Conservation (phyloP, 164 flowering plant species). For the Euptelea pleiosperma region DNA sequence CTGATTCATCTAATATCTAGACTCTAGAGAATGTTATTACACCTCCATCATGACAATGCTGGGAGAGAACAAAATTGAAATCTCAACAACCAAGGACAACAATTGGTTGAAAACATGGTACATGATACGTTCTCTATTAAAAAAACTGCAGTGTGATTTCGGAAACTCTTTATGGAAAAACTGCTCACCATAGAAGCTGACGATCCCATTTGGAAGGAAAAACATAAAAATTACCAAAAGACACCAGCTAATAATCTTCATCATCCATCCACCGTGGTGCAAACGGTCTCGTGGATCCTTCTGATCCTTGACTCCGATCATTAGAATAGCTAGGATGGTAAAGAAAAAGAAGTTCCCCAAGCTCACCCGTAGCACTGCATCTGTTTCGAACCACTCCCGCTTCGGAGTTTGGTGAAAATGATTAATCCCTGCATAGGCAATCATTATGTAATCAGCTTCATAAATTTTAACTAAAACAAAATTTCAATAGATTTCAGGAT, state of each 20-base stretch:
- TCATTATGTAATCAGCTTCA: slow-evolving; percentile 6
- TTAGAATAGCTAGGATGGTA: slow-evolving; percentile 65
- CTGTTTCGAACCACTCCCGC: slow-evolving; percentile 96
- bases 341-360: slow-evolving; percentile 94
- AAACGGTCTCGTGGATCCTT: slow-evolving; percentile 88
- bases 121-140: no score
- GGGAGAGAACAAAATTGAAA: no score
- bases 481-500: not conserved
- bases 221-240: slow-evolving; percentile 81
- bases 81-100: no score
- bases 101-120: no score
- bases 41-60: no score
- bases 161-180: not conserved
- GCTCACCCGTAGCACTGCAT: slow-evolving; percentile 97
- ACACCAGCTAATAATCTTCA: slow-evolving; percentile 79
- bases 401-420: slow-evolving; percentile 78
- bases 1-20: no score
- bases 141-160: no score
- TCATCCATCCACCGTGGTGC: slow-evolving; percentile 99
- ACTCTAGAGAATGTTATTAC: no score
- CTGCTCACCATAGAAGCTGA: slow-evolving; percentile 84
- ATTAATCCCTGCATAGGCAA: slow-evolving; percentile 79
- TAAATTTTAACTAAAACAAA: not conserved
- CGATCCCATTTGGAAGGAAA: slow-evolving; percentile 83
- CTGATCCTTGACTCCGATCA: slow-evolving; percentile 91